Evolutionary conservation across 768 basidiomycete genomes (phyloP).

Genomic region (Tulasnella sp.): DNA sequence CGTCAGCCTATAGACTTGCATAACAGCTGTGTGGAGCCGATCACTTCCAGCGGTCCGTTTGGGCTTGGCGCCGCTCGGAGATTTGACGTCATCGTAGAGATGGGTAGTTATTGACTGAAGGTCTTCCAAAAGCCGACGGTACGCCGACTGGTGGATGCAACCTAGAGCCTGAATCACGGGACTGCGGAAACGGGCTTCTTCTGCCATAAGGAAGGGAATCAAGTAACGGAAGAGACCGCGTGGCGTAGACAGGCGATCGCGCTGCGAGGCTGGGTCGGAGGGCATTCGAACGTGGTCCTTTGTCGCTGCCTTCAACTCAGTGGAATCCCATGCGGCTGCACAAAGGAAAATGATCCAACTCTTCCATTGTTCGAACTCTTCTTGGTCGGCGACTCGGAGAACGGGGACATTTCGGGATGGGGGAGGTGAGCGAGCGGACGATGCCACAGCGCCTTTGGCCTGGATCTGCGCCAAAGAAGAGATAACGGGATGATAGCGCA

Average conservation of each 20-base stretch:
- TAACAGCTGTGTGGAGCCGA: constrained; percentile 78
- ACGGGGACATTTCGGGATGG: constrained; percentile 26
- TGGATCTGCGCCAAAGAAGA: constrained; percentile 70
- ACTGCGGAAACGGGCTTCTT: constrained; percentile 77
- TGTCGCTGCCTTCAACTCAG: constrained; percentile 56
- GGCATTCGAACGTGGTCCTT: constrained; percentile 67
- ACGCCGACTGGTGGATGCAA: constrained; percentile 70
- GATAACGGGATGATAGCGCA: constrained; percentile 68
- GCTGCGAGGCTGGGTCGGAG: constrained; percentile 71
- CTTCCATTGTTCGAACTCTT: constrained; percentile 68
- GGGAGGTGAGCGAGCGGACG: constrained; percentile 37
- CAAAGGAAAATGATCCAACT: constrained; percentile 83
- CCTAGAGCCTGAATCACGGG: constrained; percentile 86
- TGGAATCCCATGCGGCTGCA: constrained; percentile 61
- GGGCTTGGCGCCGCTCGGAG: constrained; percentile 49
- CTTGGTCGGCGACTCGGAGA: constrained; percentile 4
- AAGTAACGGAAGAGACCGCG: constrained; percentile 80
- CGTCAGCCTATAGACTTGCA: constrained; percentile 83
- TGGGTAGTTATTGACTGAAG: constrained; percentile 76
- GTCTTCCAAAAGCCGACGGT: constrained; percentile 79
- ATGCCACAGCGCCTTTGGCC: constrained; percentile 49
- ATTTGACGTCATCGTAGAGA: constrained; percentile 70
- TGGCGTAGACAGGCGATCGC: constrained; percentile 77
- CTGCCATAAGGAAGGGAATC: constrained; percentile 82
- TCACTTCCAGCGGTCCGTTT: constrained; percentile 65